These are phyloP conservation scores for Chamaecrista fasciculata DNA, from an alignment of 306 rosid species.

Conservation along the genomic window DNA sequence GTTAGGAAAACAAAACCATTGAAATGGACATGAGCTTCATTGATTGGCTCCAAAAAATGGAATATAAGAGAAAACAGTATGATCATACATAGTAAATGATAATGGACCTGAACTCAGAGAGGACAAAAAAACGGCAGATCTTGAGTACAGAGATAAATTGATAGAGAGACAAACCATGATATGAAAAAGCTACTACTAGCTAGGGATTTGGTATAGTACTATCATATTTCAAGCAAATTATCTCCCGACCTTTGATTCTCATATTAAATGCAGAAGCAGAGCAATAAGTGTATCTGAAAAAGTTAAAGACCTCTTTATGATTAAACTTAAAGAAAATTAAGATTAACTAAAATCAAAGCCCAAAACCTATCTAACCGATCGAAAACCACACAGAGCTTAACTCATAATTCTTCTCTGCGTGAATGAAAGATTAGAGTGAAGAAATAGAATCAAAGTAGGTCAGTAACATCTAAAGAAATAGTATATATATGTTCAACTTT, in stretches of 20 bases:
- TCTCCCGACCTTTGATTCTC: not conserved
- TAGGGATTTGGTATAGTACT: not conserved
- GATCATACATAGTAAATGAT: not conserved
- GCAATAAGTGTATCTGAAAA: not conserved
- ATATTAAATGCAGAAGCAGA: not conserved
- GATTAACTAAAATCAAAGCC: not conserved
- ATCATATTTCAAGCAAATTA: not conserved
- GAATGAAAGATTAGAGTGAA: not conserved
- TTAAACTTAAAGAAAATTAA: not conserved
- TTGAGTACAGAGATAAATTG: not conserved
- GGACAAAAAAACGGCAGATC: constrained; percentile 21
- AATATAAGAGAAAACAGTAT: constrained; percentile 17
- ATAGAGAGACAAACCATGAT: not conserved
- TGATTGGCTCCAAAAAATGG: not conserved
- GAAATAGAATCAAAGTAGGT: not conserved
- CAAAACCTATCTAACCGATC: not conserved
- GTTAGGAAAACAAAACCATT: not conserved
- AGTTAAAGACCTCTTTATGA: not conserved
- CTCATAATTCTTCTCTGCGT: not conserved
- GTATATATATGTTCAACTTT: too few relatives aligned
- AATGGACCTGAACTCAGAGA: not conserved
- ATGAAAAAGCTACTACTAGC: constrained; percentile 9
- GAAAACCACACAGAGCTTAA: not conserved
- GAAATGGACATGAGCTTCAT: not conserved
- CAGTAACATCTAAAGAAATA: too few relatives aligned